Evolutionary conservation across 2,329 filamentous ascomycete genomes (phyloP).

Genomic region (Xenoacremonium recifei): DNA sequence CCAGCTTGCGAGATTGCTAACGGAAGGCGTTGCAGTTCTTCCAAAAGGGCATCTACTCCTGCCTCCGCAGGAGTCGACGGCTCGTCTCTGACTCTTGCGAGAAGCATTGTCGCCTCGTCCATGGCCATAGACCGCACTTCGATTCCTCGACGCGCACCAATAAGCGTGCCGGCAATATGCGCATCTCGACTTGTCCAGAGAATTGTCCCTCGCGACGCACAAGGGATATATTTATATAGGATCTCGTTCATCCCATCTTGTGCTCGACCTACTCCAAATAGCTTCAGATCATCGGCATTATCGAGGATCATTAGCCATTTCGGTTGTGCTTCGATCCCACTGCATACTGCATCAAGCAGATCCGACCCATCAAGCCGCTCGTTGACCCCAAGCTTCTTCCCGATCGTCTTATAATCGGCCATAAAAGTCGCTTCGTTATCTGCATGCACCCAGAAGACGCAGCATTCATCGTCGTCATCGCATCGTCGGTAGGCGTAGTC

Average conservation of each 20-base stretch:
- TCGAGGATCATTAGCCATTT: slow-evolving; percentile 3
- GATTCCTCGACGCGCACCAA: not conserved
- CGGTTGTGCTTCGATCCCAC: not conserved
- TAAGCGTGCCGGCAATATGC: not conserved
- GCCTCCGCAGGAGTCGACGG: not conserved
- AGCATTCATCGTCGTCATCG: not conserved
- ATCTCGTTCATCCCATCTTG: not conserved
- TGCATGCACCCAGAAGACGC: not conserved
- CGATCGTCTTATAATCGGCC: not conserved
- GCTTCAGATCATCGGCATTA: slow-evolving; percentile 1
- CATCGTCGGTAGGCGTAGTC: not conserved
- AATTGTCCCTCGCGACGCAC: not conserved
- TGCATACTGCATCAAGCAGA: slow-evolving; percentile 6
- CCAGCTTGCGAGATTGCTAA: slow-evolving; percentile 1
- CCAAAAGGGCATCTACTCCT: not conserved
- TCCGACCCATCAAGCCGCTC: slow-evolving; percentile 17
- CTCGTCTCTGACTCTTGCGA: not conserved
- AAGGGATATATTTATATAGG: not conserved
- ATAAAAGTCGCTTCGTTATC: not conserved
- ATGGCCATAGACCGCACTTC: not conserved
- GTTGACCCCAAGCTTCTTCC: slow-evolving; percentile 11
- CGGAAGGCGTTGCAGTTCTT: not conserved
- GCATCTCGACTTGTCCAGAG: slow-evolving; percentile 1
- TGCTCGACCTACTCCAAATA: not conserved
- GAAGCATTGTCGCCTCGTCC: not conserved